These are phyloP conservation scores for Nicotiana attenuata DNA, from an alignment of 257 asterid species.

Conservation along the genomic window DNA sequence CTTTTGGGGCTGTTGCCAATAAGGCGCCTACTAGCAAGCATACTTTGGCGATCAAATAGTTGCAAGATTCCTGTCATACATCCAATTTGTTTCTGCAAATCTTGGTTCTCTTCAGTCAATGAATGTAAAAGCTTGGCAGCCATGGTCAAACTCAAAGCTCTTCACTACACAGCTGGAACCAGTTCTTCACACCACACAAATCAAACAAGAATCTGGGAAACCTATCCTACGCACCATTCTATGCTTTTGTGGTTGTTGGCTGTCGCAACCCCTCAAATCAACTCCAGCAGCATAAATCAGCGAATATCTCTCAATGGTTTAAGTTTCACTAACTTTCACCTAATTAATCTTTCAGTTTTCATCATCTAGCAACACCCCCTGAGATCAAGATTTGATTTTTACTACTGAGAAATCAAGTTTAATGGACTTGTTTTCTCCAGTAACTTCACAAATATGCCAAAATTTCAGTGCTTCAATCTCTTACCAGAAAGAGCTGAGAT, in stretches of 20 bases:
- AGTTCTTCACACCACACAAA: neutral
- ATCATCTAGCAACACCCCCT: constrained; percentile 11
- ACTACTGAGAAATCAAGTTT: constrained; percentile 10
- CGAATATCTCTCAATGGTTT: constrained; percentile 4
- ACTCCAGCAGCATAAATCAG: constrained; percentile 7
- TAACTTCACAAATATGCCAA: constrained; percentile 3
- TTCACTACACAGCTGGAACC: constrained; percentile 10
- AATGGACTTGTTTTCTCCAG: constrained; percentile 10
- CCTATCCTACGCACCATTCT: constrained; percentile 3
- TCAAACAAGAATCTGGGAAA: neutral
- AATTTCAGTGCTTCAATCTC: constrained; percentile 12
- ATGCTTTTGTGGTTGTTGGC: neutral
- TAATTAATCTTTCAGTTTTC: neutral
- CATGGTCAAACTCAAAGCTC: constrained; percentile 32
- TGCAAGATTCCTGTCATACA: constrained; percentile 92
- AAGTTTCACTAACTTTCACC: constrained; percentile 2
- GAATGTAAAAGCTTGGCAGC: constrained; percentile 84
- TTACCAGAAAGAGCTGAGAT: constrained; percentile 5
- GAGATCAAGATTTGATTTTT: constrained; percentile 17
- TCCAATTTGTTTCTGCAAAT: constrained; percentile 84
- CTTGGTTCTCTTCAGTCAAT: constrained; percentile 73
- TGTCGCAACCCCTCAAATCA: neutral
- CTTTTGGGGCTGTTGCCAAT: constrained; percentile 42
- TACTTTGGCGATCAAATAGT: constrained; percentile 65
- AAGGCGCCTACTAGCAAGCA: constrained; percentile 45